Evolutionary conservation across 345 rosid genomes (phyloP).

Genomic region (Eucalyptus viminalis): DNA sequence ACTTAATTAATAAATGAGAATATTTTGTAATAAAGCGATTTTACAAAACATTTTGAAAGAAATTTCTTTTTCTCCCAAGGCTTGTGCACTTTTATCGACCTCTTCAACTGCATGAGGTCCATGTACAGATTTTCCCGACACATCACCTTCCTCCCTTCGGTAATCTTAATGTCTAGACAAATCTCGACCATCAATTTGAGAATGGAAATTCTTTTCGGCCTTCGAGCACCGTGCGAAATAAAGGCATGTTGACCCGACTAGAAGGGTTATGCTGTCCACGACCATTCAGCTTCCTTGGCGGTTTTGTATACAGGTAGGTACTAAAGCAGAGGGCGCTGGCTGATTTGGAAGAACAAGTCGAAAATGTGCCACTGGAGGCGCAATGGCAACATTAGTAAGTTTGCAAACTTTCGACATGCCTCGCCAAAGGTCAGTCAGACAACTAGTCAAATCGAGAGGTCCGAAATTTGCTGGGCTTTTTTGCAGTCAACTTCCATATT

Average conservation of each 20-base stretch:
- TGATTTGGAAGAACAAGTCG: not conserved
- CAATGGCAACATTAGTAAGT: not conserved
- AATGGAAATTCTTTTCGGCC: not conserved
- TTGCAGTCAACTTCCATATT: not conserved
- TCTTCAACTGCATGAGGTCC: not conserved
- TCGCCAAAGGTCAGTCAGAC: not conserved
- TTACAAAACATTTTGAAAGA: not conserved
- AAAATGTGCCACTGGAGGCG: not conserved
- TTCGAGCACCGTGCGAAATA: not conserved
- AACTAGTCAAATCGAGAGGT: not conserved
- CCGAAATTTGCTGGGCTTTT: not conserved
- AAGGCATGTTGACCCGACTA: not conserved
- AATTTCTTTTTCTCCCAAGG: not conserved
- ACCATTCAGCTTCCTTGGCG: not conserved
- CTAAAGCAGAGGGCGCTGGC: not conserved
- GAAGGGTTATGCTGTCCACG: not conserved
- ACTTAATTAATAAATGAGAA: not conserved
- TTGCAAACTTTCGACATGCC: not conserved
- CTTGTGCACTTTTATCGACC: not conserved
- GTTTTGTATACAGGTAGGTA: not conserved
- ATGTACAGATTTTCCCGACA: not conserved
- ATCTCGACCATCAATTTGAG: not conserved
- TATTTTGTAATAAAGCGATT: not conserved
- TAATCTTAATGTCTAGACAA: not conserved
- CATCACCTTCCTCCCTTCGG: not conserved